Evolutionary conservation across 169 alveolate species (phyloP).

Genomic region (Cardiosporidium cionae): DNA sequence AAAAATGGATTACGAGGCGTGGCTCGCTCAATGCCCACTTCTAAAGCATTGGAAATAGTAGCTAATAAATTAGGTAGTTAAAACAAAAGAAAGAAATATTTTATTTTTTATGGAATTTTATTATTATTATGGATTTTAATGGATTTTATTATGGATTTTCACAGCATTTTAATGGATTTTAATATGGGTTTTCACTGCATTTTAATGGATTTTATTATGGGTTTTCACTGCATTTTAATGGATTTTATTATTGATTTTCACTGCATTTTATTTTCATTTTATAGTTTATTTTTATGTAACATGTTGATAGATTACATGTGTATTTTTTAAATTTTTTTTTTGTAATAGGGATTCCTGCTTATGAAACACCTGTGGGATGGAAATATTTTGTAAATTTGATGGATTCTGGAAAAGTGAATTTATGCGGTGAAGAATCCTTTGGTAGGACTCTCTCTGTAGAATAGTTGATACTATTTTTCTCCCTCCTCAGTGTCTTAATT

Average conservation of each 20-base stretch:
- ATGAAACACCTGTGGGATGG: constrained; percentile 96
- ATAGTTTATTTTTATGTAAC: background rate
- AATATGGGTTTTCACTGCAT: background rate
- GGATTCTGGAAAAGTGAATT: constrained; percentile 80
- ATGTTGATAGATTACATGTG: background rate
- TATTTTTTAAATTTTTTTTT: background rate
- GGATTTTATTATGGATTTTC: background rate
- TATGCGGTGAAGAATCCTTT: constrained; percentile 92
- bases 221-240: background rate
- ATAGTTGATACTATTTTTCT: no score
- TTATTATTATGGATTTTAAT: background rate
- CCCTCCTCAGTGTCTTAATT: no score
- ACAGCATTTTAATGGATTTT: background rate
- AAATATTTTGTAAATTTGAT: constrained; percentile 91
- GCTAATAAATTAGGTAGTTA: constrained; percentile 66
- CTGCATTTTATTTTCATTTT: background rate
- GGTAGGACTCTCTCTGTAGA: no score
- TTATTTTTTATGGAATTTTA: background rate
- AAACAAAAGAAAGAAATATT: no score
- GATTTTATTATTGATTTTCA: background rate
- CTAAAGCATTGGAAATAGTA: constrained; percentile 84
- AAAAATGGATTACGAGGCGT: constrained; percentile 72
- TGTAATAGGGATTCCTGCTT: constrained; percentile 51
- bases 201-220: no score
- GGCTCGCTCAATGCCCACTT: constrained; percentile 94